These are phyloP conservation scores for Lycium barbarum DNA, from an alignment of 257 asterid species.

Conservation along the genomic window DNA sequence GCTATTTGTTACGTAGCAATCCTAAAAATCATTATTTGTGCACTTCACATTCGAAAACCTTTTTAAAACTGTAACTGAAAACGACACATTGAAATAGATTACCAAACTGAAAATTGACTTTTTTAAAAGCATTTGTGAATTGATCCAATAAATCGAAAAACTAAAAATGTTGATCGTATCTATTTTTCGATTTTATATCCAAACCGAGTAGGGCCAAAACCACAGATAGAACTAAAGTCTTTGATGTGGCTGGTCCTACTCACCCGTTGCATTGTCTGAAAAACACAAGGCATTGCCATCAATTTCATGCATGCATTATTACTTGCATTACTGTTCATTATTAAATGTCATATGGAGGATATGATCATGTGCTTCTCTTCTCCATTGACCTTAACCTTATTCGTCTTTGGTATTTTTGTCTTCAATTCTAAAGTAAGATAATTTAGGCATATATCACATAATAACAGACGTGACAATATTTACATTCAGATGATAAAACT, in stretches of 20 bases:
- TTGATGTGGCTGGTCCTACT: conserved; percentile 41
- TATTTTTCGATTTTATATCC: background rate
- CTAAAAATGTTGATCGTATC: background rate
- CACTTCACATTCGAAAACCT: background rate
- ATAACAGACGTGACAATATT: too few relatives aligned
- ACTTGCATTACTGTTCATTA: conserved; percentile 33
- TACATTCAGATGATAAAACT: too few relatives aligned
- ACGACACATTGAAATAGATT: background rate
- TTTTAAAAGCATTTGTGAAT: too few relatives aligned
- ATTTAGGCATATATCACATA: too few relatives aligned
- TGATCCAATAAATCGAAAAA: background rate
- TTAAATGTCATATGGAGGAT: conserved; percentile 31
- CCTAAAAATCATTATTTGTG: background rate
- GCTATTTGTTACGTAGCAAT: background rate
- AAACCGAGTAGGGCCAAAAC: conserved; percentile 26
- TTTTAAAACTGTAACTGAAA: background rate
- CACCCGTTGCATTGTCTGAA: conserved; percentile 36
- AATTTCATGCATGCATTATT: conserved; percentile 51
- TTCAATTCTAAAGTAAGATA: too few relatives aligned
- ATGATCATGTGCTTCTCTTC: background rate
- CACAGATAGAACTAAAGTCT: conserved; percentile 12
- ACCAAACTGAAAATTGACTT: too few relatives aligned
- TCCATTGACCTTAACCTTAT: background rate
- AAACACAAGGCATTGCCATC: conserved; percentile 33
- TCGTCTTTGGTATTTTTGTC: background rate